Conservation (phyloP, 2,329 filamentous ascomycete species). For the Aspergillus tamarii region DNA sequence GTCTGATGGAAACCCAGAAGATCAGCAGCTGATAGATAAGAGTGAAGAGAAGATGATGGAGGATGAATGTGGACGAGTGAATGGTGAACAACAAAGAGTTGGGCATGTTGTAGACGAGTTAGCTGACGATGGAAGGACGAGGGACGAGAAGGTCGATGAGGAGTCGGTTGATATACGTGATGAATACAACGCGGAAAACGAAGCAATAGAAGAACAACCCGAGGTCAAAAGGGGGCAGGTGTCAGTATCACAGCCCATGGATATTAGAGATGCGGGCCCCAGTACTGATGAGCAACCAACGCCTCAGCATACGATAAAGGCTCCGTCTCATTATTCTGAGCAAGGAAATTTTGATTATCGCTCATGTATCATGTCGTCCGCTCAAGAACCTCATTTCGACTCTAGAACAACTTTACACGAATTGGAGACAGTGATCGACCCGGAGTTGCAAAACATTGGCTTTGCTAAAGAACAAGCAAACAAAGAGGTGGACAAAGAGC, state of each 20-base stretch:
- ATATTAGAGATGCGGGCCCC: not conserved
- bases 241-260: not conserved
- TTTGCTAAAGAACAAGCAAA: not conserved
- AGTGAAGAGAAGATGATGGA: not conserved
- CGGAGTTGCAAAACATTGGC: constrained; percentile 2
- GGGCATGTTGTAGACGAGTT: not conserved
- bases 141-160: not conserved
- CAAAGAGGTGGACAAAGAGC: not conserved
- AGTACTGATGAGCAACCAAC: not conserved
- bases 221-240: not conserved
- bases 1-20: not conserved
- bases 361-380: not conserved
- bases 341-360: not conserved
- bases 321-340: not conserved
- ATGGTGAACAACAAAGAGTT: constrained; percentile 4
- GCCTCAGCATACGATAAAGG: not conserved
- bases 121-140: not conserved
- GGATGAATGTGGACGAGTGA: not conserved
- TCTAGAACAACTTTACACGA: not conserved
- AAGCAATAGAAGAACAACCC: not conserved
- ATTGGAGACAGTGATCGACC: constrained; percentile 3
- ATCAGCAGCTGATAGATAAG: not conserved
- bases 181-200: not conserved
- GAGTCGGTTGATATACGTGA: not conserved
- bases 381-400: not conserved